Evolutionary conservation across 306 rosid genomes (phyloP).

Genomic region (Cucumis hystrix): DNA sequence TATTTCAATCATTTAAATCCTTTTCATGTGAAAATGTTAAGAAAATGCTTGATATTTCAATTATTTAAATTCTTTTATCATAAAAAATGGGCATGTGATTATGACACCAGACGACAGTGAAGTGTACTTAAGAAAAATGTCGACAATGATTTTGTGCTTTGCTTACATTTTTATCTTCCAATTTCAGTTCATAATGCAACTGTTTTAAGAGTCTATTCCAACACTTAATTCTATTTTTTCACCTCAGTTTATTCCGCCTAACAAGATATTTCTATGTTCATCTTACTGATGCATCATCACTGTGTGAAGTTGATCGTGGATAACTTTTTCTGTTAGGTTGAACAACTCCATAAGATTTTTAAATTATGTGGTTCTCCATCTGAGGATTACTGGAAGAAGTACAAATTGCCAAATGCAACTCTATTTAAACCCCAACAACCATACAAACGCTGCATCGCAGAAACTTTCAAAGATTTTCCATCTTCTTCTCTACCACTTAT

Average conservation of each 20-base stretch:
- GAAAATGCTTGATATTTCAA: background rate
- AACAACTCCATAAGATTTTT: constrained; percentile 93
- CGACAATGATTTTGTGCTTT: background rate
- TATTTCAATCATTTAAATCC: background rate
- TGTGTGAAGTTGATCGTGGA: background rate
- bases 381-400: constrained; percentile 82
- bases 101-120: background rate
- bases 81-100: background rate
- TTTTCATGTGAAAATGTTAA: background rate
- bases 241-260: background rate
- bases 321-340: constrained; percentile 42
- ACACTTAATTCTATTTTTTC: background rate
- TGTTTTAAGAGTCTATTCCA: background rate
- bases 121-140: too few species aligned
- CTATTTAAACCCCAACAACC: constrained; percentile 90
- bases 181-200: background rate
- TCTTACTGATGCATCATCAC: background rate
- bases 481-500: constrained; percentile 55
- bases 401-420: constrained; percentile 76
- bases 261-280: background rate
- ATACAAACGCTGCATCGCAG: constrained; percentile 43
- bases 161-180: background rate
- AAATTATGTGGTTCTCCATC: constrained; percentile 93
- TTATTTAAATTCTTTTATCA: background rate
- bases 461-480: constrained; percentile 65